These are phyloP conservation scores for Angomonas deanei DNA, from an alignment of 208 protist genomes.

Conservation along the genomic window DNA sequence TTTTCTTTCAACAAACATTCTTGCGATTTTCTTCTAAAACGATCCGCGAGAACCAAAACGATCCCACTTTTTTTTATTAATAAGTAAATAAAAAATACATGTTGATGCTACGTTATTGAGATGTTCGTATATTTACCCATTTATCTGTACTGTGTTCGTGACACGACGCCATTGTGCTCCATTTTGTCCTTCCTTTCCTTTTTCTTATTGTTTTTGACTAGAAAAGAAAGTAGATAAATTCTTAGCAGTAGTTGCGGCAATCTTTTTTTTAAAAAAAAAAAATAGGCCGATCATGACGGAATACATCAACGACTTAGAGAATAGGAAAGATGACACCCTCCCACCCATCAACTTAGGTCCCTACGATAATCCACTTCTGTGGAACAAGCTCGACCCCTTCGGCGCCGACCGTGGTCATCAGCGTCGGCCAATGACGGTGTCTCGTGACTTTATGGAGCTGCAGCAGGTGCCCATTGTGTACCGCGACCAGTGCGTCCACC, in stretches of 20 bases:
- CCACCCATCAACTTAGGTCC: constrained; percentile 86
- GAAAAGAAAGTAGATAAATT: constrained; percentile 1
- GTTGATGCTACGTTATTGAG: too few species aligned
- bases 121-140: too few species aligned
- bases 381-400: constrained; percentile 89
- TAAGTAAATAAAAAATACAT: too few species aligned
- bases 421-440: constrained; percentile 84
- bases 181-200: background rate
- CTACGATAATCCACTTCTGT: constrained; percentile 88
- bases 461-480: constrained; percentile 81
- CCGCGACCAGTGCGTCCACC: constrained; percentile 88
- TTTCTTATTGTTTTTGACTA: background rate
- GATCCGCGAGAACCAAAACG: too few species aligned
- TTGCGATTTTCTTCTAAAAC: too few species aligned
- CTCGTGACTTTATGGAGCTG: constrained; percentile 86
- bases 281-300: constrained; percentile 73
- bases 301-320: constrained; percentile 72
- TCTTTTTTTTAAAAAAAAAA: too few species aligned
- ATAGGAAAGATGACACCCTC: constrained; percentile 45
- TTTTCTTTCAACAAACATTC: too few species aligned
- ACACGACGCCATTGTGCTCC: too few species aligned
- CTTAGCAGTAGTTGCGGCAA: too few species aligned
- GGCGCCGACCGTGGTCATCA: constrained; percentile 88
- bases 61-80: too few species aligned
- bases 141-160: too few species aligned